Conservation (phyloP, 2,329 filamentous ascomycete species). For the Daldinia sp. region DNA sequence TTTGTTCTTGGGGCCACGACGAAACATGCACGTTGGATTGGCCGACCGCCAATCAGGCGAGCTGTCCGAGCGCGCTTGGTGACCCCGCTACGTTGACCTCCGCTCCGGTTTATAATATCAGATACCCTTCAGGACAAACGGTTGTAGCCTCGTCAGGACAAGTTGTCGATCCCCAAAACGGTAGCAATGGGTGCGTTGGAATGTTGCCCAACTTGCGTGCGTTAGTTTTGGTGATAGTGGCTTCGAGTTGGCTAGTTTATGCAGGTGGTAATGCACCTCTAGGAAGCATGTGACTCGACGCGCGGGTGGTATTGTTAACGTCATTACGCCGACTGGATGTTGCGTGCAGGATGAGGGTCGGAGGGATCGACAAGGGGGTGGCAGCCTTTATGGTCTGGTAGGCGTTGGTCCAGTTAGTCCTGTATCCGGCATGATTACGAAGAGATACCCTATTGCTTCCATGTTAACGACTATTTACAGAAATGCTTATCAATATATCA, state of each 20-base stretch:
- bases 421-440: conserved; percentile 18
- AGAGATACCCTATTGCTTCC: conserved; percentile 33
- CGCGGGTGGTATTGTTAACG: background rate
- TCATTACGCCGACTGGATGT: background rate
- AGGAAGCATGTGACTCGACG: conserved; percentile 1
- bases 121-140: conserved; percentile 58
- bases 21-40: conserved; percentile 60
- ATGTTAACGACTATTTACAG: background rate
- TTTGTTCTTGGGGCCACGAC: conserved; percentile 59
- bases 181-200: conserved; percentile 1
- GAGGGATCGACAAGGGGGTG: background rate
- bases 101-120: conserved; percentile 59
- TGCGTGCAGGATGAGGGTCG: background rate
- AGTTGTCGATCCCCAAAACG: conserved; percentile 36
- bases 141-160: conserved; percentile 48
- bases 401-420: background rate
- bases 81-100: conserved; percentile 45
- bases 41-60: conserved; percentile 59
- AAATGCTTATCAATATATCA: conserved; percentile 1
- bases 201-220: conserved; percentile 8
- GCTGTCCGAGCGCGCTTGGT: conserved; percentile 58
- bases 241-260: conserved; percentile 7
- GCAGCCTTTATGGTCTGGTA: conserved; percentile 3
- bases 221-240: conserved; percentile 9
- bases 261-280: conserved; percentile 1